A percentile compares a stretch with the other conserved stretches of the same genome.
Conservation (phyloP, 768 basidiomycete genomes). For the Russula sp. region DNA sequence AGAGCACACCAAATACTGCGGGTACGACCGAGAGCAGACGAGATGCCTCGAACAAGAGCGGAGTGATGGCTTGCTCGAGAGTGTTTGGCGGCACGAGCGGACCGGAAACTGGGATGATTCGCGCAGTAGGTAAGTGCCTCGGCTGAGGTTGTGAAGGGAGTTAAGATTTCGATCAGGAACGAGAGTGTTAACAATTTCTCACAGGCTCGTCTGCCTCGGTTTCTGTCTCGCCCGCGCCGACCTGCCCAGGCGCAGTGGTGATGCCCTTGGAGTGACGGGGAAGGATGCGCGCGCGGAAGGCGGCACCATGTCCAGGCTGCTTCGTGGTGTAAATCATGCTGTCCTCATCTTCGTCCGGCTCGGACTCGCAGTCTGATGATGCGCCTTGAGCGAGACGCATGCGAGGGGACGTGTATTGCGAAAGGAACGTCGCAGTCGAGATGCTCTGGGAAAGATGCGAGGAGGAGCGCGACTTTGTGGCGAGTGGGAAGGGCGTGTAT, state of each 20-base stretch:
- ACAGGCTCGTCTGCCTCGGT: slow-evolving; percentile 75
- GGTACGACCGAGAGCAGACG: slow-evolving; percentile 68
- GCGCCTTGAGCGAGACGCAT: slow-evolving; percentile 9
- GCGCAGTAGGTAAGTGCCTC: slow-evolving; percentile 60
- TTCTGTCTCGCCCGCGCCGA: slow-evolving; percentile 70
- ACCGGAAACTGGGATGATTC: slow-evolving; percentile 44
- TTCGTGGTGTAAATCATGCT: slow-evolving; percentile 14
- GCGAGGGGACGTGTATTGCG: slow-evolving; percentile 5
- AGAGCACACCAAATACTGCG: slow-evolving; percentile 56
- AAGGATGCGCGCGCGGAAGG: slow-evolving; percentile 19
- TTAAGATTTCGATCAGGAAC: slow-evolving; percentile 1
- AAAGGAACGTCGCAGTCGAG: slow-evolving; percentile 14
- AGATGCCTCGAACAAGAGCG: slow-evolving; percentile 61
- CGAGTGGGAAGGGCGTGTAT: slow-evolving; percentile 8
- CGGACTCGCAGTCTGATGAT: slow-evolving; percentile 14
- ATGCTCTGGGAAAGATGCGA: slow-evolving; percentile 14
- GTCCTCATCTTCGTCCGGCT: slow-evolving; percentile 14
- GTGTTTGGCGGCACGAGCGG: slow-evolving; percentile 44
- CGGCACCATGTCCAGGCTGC: slow-evolving; percentile 5
- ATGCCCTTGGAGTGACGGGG: slow-evolving; percentile 30
- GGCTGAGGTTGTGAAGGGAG: slow-evolving; percentile 30
- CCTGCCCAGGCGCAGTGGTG: slow-evolving; percentile 52
- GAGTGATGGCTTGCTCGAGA: slow-evolving; percentile 42
- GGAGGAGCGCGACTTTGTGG: slow-evolving; percentile 19
- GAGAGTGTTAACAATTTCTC: slow-evolving; percentile 25